A percentile compares a stretch with the other conserved stretches of the same genome.
These are phyloP conservation scores for Setaria viridis DNA, from an alignment of 202 grass and related monocot genomes.

Conservation along the genomic window DNA sequence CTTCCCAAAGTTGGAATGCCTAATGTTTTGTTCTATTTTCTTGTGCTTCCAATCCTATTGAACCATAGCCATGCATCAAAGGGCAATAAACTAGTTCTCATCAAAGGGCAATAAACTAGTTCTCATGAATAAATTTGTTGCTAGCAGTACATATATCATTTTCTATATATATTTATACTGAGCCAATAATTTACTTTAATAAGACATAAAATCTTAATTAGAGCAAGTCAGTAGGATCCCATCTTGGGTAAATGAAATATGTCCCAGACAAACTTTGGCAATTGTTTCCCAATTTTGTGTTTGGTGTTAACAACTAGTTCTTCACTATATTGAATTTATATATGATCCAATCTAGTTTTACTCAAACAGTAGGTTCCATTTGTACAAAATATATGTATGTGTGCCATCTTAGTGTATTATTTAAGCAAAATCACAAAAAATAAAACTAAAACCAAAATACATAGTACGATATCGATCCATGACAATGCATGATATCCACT, in stretches of 20 bases:
- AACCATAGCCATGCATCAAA: background rate
- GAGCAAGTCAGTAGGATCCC: background rate
- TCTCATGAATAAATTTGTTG: background rate
- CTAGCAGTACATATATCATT: background rate
- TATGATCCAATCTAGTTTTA: background rate
- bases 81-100: background rate
- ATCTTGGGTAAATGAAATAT: background rate
- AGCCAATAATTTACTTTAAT: background rate
- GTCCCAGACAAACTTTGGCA: background rate
- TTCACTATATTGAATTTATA: background rate
- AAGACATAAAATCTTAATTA: background rate
- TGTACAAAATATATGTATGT: background rate
- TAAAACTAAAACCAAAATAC: background rate
- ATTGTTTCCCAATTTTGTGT: background rate
- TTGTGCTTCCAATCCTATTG: background rate
- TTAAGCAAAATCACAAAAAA: background rate
- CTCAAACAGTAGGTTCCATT: no score
- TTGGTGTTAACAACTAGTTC: background rate
- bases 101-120: no score
- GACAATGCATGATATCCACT: background rate
- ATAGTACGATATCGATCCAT: background rate
- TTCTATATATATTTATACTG: background rate
- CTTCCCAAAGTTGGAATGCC: conserved; percentile 16
- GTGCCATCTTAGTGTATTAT: background rate
- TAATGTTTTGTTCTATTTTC: background rate